Conservation (phyloP, 2,329 filamentous ascomycete genomes). For the Scedosporium apiospermum region DNA sequence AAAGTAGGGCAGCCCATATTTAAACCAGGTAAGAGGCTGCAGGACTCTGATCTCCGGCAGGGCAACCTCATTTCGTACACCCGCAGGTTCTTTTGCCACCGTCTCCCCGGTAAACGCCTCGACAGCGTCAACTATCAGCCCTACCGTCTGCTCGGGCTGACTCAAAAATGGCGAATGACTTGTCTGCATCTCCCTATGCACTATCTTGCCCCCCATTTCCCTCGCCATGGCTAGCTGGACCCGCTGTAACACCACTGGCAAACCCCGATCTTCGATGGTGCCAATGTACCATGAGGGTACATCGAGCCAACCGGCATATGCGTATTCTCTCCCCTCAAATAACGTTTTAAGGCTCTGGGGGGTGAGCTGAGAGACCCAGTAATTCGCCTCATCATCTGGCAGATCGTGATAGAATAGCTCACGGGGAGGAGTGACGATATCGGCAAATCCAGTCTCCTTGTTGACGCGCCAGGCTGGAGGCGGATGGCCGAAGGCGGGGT, state of each 20-base stretch:
- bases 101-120: not conserved
- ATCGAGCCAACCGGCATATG: constrained; percentile 37
- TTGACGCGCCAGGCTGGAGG: constrained; percentile 31
- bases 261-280: constrained; percentile 28
- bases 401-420: constrained; percentile 43
- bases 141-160: constrained; percentile 26
- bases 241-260: constrained; percentile 29
- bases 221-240: constrained; percentile 27
- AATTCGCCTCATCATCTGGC: constrained; percentile 28
- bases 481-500: constrained; percentile 27
- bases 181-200: constrained; percentile 29
- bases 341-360: constrained; percentile 32
- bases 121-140: constrained; percentile 20
- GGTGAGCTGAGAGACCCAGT: constrained; percentile 30
- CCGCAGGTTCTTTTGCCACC: not conserved
- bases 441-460: constrained; percentile 28
- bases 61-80: not conserved
- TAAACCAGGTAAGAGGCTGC: not conserved
- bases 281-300: constrained; percentile 36
- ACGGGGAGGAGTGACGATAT: constrained; percentile 24
- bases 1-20: not conserved
- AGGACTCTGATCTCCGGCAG: not conserved
- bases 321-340: constrained; percentile 31
- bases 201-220: constrained; percentile 24
- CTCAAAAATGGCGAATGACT: constrained; percentile 42